Evolutionary conservation across 495 filamentous ascomycete genomes (phyloP), one percentile per base, ranked within the genome.

Genomic region (Aspergillus campestris): DNA sequence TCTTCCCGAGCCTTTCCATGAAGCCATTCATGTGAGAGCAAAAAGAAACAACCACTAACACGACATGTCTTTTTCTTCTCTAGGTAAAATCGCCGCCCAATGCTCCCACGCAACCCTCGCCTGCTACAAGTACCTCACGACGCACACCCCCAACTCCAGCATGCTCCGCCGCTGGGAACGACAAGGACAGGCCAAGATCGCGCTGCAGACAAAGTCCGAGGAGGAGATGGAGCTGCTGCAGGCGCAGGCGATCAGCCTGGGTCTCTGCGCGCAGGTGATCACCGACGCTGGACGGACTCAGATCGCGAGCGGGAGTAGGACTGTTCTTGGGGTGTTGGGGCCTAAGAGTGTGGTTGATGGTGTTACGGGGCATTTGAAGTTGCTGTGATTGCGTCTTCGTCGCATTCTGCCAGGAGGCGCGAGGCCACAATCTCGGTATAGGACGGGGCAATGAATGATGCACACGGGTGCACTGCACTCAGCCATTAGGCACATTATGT

Each of bases 81-180:
- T 13, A 95, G 92, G 92, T 49, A 98, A 98, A 77, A 97, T 97
- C 56, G 94, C 87, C 43, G 92, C 92, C 6, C 94, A 98, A 73
- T 86, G 82, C 65, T 84, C 84, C n/a, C 92, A 98, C 65, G 92
- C 92, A 7, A 95, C 92, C 1, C 80, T 98, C 34, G 90, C 91
- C 30, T 95, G 89, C 77, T 98, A 96, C 81, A 95, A 94, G 69
- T 72, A 79, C 32, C 78, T 88, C 45, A 67, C 78, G 45, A 65
- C 72, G n/a, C 67, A 75, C 38, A 63, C 81, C 7, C 65, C 72
- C 7, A 70, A 75, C 8, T 64, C 80, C 37, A 70, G 77, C 15
- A 71, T 96, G n/a, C 78, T 98, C 10, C 71, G 70, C 38, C 81
- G 79, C 41, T 98, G 92, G 92, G 92, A 97, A 68, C 66, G 68